Conservation (phyloP, 257 asterid species). For the Solanum chiquidenum region DNA sequence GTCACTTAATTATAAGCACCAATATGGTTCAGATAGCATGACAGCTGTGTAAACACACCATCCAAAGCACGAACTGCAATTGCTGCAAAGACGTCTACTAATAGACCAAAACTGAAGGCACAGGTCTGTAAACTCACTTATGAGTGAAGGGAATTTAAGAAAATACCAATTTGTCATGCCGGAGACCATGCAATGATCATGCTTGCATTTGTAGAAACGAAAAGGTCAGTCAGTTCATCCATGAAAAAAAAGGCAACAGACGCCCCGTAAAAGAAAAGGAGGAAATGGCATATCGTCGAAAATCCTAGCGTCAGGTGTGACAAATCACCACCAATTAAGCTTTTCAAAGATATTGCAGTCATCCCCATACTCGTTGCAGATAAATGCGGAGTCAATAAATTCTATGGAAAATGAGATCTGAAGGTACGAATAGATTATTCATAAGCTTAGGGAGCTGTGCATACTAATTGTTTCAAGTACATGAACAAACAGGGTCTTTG, state of each 20-base stretch:
- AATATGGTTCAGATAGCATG: background rate
- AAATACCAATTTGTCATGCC: background rate
- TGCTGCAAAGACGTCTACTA: background rate
- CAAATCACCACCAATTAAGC: background rate
- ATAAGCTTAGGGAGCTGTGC: background rate
- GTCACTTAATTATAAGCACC: background rate
- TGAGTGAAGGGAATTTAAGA: background rate
- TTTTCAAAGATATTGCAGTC: background rate
- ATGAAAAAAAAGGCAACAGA: background rate
- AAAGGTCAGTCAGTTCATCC: background rate
- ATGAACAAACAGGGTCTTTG: background rate
- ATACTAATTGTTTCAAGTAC: background rate
- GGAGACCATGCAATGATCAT: background rate
- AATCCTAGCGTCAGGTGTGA: background rate
- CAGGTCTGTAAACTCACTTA: background rate
- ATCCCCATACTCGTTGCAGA: background rate
- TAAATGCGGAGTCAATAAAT: background rate
- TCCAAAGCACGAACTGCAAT: background rate
- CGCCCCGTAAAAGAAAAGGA: background rate
- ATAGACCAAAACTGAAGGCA: background rate
- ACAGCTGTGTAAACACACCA: background rate
- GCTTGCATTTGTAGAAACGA: background rate
- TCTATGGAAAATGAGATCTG: background rate
- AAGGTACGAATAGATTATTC: background rate
- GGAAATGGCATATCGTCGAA: background rate